A percentile compares a stretch with the other conserved stretches of the same genome.
Evolutionary conservation across 257 asterid genomes (phyloP).

Genomic region (Nicotiana sylvestris): DNA sequence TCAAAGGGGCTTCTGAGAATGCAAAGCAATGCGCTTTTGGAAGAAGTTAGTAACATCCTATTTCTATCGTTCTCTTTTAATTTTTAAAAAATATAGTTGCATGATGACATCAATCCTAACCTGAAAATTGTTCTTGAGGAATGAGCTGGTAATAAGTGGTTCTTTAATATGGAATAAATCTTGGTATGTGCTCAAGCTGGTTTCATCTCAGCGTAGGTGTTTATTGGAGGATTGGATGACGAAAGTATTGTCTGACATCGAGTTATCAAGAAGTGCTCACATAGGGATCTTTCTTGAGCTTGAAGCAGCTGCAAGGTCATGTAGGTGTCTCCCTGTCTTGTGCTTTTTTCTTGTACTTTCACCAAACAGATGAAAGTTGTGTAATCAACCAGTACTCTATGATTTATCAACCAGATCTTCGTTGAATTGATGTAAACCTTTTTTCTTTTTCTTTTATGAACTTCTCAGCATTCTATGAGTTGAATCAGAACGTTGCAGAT

Average conservation of each 20-base stretch:
- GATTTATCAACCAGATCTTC: neutral
- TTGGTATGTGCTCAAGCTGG: slow-evolving; percentile 23
- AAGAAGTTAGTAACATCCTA: slow-evolving; percentile 50
- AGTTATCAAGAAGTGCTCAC: slow-evolving; percentile 59
- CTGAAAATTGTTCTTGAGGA: neutral
- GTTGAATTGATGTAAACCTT: slow-evolving; percentile 2
- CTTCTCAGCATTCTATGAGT: slow-evolving; percentile 54
- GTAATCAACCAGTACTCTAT: neutral
- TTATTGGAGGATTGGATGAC: slow-evolving; percentile 70
- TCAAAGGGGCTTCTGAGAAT: slow-evolving; percentile 49
- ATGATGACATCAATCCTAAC: neutral
- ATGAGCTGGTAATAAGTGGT: neutral
- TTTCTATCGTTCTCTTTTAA: slow-evolving; percentile 7
- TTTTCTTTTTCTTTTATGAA: neutral
- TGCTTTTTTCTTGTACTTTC: neutral
- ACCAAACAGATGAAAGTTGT: slow-evolving; percentile 4
- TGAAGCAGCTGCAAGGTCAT: slow-evolving; percentile 75
- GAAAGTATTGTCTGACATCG: slow-evolving; percentile 60
- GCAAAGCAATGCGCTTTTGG: slow-evolving; percentile 39
- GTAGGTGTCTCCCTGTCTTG: slow-evolving; percentile 44
- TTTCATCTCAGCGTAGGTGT: slow-evolving; percentile 62
- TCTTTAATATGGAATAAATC: slow-evolving; percentile 2
- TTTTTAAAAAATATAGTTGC: neutral
- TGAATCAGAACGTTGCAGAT: slow-evolving; percentile 27
- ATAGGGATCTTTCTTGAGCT: slow-evolving; percentile 71